These are phyloP conservation scores for Calycina herbarum DNA, from an alignment of 2,329 filamentous ascomycete species.

Conservation along the genomic window DNA sequence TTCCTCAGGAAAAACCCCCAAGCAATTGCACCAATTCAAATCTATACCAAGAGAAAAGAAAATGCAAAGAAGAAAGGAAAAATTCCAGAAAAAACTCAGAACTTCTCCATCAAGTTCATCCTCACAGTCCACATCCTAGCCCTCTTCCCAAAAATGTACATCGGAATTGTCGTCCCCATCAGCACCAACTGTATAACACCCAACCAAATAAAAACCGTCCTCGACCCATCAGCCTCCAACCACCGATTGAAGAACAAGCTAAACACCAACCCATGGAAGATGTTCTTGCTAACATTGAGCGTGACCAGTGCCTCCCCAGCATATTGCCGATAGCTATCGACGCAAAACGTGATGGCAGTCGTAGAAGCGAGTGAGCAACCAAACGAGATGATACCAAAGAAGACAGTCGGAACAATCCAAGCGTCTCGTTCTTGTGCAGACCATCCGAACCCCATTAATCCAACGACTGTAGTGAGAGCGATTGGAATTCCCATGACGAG, in stretches of 20 bases:
- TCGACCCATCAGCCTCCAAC: constrained; percentile 74
- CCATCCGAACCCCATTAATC: constrained; percentile 97
- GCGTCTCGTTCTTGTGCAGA: constrained; percentile 70
- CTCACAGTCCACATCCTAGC: constrained; percentile 92
- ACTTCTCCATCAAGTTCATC: constrained; percentile 57
- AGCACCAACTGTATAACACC: constrained; percentile 82
- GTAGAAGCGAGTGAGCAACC: constrained; percentile 89
- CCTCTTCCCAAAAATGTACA: constrained; percentile 93
- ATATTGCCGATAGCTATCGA: constrained; percentile 91
- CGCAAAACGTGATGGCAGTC: constrained; percentile 89
- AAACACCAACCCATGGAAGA: constrained; percentile 88
- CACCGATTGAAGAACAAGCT: constrained; percentile 84
- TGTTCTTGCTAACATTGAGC: constrained; percentile 91
- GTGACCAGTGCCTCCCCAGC: constrained; percentile 93
- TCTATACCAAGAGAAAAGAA: no score
- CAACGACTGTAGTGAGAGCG: constrained; percentile 73
- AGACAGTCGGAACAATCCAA: constrained; percentile 91
- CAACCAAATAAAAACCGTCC: constrained; percentile 76
- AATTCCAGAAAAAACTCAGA: neutral
- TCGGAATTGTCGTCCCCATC: constrained; percentile 75
- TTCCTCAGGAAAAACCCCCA: no score
- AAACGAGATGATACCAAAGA: constrained; percentile 90
- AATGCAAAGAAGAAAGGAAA: no score
- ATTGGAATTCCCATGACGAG: constrained; percentile 86
- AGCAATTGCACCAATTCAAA: no score